Evolutionary conservation across 2,329 filamentous ascomycete species (phyloP), one percentile per base, ranked within the genome.

Genomic region (Colletotrichum viniferum): DNA sequence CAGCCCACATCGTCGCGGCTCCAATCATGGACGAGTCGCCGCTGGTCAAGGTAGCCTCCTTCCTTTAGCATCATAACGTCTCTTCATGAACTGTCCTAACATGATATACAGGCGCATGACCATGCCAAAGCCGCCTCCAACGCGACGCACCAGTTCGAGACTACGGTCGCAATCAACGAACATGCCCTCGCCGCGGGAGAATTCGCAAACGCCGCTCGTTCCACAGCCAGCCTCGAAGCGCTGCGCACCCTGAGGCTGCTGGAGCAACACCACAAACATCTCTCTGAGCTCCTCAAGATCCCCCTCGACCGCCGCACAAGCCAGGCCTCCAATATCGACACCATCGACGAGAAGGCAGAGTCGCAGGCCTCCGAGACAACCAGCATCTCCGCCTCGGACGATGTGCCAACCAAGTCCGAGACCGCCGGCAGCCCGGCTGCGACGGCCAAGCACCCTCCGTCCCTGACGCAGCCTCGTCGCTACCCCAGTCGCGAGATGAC

Each of bases 111-210:
- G 92, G 96, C 96, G 77, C 95, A 98, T 85, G 94, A 96, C 79
- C 96, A 98, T 86, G 96, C 95, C 66, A 92, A 93, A 80, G 96
- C 95, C 81, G 96, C 96, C 58, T 93, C 95, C 28, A 89, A 93
- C 28, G 95, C 96, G 71, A 93, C 89, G 28, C 92, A 96, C 81
- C 92, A 94, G 61, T 89, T 88, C 71, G 92, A 97, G 82, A 95
- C 95, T 71, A 94, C 93, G 8, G 92, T 95, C 63, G 96, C 96
- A 77, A 94, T 96, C 81, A 94, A 94, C 81, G 95, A 98, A 84
- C 96, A 98, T 85, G 93, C 96, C 69, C 89, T 94, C 73, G 97
- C 97, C 48, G 96, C 97, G 3, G 93, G 93, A 77, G 95, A 98
- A 83, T 98, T 98, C 83, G 93, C 95, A 76, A 93, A 93, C 76